A percentile compares a stretch with the other conserved stretches of the same genome.
phyloP scores from a whole-genome alignment of 2,329 filamentous ascomycete species.

The Boeremia exigua region DNA sequence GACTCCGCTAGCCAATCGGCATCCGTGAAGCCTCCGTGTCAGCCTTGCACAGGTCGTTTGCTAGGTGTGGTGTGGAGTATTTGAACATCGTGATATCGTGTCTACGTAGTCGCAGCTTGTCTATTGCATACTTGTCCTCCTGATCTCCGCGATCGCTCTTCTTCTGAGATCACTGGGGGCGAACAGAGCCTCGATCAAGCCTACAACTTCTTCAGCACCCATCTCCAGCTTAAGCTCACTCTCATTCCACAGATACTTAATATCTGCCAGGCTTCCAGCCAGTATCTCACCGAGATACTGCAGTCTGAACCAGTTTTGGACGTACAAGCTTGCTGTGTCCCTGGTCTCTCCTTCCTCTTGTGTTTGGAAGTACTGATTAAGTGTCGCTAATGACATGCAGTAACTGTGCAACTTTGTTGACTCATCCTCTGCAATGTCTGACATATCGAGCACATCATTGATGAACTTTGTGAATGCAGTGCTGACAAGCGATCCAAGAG shows the following conservation, averaged over 20 bases:
- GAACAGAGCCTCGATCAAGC: slow-evolving; percentile 69
- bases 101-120: background rate
- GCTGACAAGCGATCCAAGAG: slow-evolving; percentile 64
- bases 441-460: slow-evolving; percentile 66
- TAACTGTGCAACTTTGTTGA: slow-evolving; percentile 64
- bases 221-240: slow-evolving; percentile 69
- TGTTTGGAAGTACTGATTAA: slow-evolving; percentile 64
- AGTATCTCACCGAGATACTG: slow-evolving; percentile 69
- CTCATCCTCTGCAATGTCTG: slow-evolving; percentile 69
- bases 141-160: slow-evolving; percentile 64
- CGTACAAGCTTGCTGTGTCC: slow-evolving; percentile 67
- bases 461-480: slow-evolving; percentile 66
- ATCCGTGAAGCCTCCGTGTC: slow-evolving; percentile 25
- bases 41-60: background rate
- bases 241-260: slow-evolving; percentile 69
- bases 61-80: background rate
- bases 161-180: slow-evolving; percentile 66
- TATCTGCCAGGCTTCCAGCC: slow-evolving; percentile 68
- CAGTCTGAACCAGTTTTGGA: slow-evolving; percentile 69
- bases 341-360: slow-evolving; percentile 50
- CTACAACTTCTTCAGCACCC: slow-evolving; percentile 65
- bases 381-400: slow-evolving; percentile 61
- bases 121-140: slow-evolving; percentile 36
- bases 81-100: slow-evolving; percentile 7
- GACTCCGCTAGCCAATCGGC: slow-evolving; percentile 25